Percentiles rank a stretch among this genome's conserved stretches.
Conservation (phyloP, 495 filamentous ascomycete genomes). For the Massariosphaeria phaeospora region DNA sequence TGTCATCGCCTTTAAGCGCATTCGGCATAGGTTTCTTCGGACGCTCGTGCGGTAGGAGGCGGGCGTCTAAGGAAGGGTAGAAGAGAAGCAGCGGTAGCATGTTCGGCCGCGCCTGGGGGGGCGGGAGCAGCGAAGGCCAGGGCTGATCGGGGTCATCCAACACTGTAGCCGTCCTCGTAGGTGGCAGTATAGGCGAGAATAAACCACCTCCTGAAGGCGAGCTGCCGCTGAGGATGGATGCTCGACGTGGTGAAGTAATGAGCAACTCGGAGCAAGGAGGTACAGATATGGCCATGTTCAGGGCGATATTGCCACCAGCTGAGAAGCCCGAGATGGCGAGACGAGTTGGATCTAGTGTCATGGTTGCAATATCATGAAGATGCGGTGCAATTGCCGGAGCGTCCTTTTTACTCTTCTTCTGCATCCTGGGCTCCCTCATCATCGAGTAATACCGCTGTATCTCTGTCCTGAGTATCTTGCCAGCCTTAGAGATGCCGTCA, state of each 20-base stretch:
- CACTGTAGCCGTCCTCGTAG: slow-evolving; percentile 1
- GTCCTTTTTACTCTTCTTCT: not conserved
- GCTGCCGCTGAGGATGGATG: not conserved
- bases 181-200: slow-evolving; percentile 31
- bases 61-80: slow-evolving; percentile 33
- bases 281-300: slow-evolving; percentile 36
- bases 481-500: slow-evolving; percentile 18
- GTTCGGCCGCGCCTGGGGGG: slow-evolving; percentile 11
- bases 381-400: not conserved
- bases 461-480: slow-evolving; percentile 19
- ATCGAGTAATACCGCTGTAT: slow-evolving; percentile 37
- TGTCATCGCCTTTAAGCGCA: slow-evolving; percentile 23
- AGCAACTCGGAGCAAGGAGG: slow-evolving; percentile 15
- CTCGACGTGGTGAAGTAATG: slow-evolving; percentile 12
- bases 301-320: slow-evolving; percentile 38
- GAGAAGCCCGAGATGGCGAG: slow-evolving; percentile 39
- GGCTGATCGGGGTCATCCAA: slow-evolving; percentile 21
- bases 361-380: slow-evolving; percentile 10
- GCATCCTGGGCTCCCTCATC: slow-evolving; percentile 3
- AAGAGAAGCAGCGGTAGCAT: slow-evolving; percentile 32
- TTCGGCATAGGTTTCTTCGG: slow-evolving; percentile 9
- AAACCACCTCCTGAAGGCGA: not conserved
- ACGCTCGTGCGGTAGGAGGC: slow-evolving; percentile 28
- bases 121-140: slow-evolving; percentile 22
- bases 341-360: slow-evolving; percentile 34